A percentile compares a stretch with the other conserved stretches of the same genome.
These are phyloP conservation scores for Aspergillus kassunensis DNA, from an alignment of 495 filamentous ascomycete species.

Conservation along the genomic window DNA sequence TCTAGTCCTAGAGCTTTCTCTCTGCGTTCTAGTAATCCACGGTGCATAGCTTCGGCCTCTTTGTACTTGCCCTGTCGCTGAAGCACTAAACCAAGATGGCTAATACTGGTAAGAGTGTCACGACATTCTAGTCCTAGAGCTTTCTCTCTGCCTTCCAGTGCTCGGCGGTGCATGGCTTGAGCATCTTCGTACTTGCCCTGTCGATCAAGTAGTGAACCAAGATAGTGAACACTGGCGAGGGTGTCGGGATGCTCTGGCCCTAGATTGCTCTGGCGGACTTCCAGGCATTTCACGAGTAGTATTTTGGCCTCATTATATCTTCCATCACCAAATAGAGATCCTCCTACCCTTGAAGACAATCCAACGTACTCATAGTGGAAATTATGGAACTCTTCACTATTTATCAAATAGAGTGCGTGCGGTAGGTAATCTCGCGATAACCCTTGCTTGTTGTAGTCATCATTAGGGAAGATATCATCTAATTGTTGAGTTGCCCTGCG, in stretches of 20 bases:
- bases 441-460: not conserved
- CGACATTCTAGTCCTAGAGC: not conserved
- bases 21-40: too few relatives aligned
- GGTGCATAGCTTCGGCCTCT: not conserved
- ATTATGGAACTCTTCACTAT: not conserved
- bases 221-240: not conserved
- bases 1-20: too few relatives aligned
- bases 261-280: not conserved
- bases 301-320: slow-evolving; percentile 3
- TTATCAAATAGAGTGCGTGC: not conserved
- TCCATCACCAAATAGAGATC: not conserved
- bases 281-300: slow-evolving; percentile 4
- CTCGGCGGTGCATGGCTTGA: not conserved
- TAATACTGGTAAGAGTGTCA: not conserved
- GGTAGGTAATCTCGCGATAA: not conserved
- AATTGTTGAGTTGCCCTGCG: not conserved
- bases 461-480: not conserved
- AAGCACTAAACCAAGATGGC: not conserved
- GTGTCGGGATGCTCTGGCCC: not conserved
- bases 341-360: not conserved
- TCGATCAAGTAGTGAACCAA: not conserved
- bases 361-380: not conserved
- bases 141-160: not conserved
- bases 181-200: not conserved
- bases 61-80: not conserved